phyloP scores from a whole-genome alignment of 192 early-diverging fungal genomes.

The Linnemannia exigua region DNA sequence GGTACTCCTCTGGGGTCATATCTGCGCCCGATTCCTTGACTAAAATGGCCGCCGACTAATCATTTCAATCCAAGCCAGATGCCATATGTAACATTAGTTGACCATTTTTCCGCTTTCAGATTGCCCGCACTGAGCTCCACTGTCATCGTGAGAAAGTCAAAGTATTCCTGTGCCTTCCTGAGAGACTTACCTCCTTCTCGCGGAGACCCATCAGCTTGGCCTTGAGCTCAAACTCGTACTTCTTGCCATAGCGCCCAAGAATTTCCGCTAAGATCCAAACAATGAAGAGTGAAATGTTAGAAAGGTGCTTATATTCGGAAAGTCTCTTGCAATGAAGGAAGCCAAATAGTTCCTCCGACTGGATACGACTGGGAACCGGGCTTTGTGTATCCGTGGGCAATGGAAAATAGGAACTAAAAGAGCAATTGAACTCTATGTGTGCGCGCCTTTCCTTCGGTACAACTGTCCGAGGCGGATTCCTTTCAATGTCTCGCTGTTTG shows the following conservation, averaged over 20 bases:
- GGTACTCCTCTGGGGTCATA: slow-evolving; percentile 87
- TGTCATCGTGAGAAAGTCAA: background rate
- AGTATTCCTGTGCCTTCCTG: background rate
- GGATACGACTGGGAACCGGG: background rate
- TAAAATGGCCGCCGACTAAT: slow-evolving; percentile 71
- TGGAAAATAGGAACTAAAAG: background rate
- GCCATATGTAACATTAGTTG: too few species aligned
- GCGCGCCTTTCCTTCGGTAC: background rate
- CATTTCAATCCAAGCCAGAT: slow-evolving; percentile 4
- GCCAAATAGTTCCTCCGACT: background rate
- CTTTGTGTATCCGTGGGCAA: slow-evolving; percentile 11
- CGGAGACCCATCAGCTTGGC: slow-evolving; percentile 81
- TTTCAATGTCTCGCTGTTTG: background rate
- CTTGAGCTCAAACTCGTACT: slow-evolving; percentile 77
- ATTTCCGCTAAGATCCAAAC: slow-evolving; percentile 66
- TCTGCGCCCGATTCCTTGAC: slow-evolving; percentile 76
- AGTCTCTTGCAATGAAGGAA: background rate
- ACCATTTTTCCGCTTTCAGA: too few species aligned
- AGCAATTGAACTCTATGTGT: slow-evolving; percentile 4
- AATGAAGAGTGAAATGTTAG: background rate
- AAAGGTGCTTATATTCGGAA: background rate
- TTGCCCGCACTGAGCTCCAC: background rate
- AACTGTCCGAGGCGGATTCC: background rate
- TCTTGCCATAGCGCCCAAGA: slow-evolving; percentile 79
- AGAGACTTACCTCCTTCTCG: slow-evolving; percentile 61